Base-by-base conservation (phyloP, 306 rosid species). In the Citrullus colocynthis region DNA sequence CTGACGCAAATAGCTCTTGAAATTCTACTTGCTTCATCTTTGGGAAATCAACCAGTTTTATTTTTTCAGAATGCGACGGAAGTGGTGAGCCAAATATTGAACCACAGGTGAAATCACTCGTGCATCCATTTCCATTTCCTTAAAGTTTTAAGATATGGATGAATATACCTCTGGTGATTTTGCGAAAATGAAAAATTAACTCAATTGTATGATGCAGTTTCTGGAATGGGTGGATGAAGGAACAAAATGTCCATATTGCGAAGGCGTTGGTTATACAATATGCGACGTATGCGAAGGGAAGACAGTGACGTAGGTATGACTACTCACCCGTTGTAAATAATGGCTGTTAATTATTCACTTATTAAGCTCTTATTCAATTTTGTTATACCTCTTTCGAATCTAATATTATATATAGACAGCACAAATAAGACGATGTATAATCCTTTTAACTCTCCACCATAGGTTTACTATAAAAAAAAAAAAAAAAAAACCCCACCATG, bases 31-130 rank as follows among this genome's bases (percentile, higher is more conserved):
- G 3, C 20, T 15, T 51, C 9, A 52, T 52, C 9, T 52, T 32
- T 52, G 9, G 9, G 5, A 1, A 52, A 16, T 6, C 7, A 52
- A 41, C 34, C 28, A 36, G 14, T 54, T 85, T 86, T 45, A 81
- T 70, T 56, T 74, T 78, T 78, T 81, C 91, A 95, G 99, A 90
- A 84, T 95, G 99, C 73, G 99, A 95, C 16, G 97, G 99, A 82
- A 56, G 86, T 1, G 97, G 99, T 6, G 99, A 95, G 84, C 91
- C 96, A 37, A 95, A 95, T 79, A 52, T 95, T 32, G 99, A 95
- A 80, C 90, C 90, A 52, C 97, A 95, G 87, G 99, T 95, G 79
- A 87, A 90, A 28, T 28, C 2, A 42, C 37, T 4, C 45, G 8
- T 49, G 10, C 64, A 74, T 54, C 78, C 52, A 8, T 17, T 7